Evolutionary conservation across 441 rosid genomes (phyloP), one percentile per base, ranked within the genome.

Genomic region (Adansonia gregorii): DNA sequence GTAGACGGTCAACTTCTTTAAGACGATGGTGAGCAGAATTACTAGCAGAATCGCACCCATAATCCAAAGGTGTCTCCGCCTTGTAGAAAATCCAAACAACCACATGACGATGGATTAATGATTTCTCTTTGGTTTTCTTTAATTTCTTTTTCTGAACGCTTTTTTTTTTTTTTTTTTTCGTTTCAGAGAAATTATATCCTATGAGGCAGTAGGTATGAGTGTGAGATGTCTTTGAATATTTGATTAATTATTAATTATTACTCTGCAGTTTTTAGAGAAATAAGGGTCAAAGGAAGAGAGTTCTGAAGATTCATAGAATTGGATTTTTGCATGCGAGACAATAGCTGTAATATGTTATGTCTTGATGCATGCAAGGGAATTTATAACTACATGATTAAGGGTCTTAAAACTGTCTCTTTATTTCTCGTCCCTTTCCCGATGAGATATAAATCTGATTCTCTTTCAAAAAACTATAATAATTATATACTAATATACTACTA

Each of bases 1-100:
- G 71, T 76, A 78, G 56, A 58, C n/a, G 7, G 52, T 76, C 6
- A 80, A 15, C 77, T 76, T 79, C 81, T 76, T 74, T 20, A 85
- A 31, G 55, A 60, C 35, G 19, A 78, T 11, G 0, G 81, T 68
- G 35, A 82, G 35, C 35, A 76, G 49, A 49, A 85, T 82, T 64
- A 85, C 88, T 0, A 83, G 72, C 11, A 82, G 7, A 45, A 87
- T 83, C 6, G 83, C 89, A 12, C 82, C 86, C 19, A 83, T 19
- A 70, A 80, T 54, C 82, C 81, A 72, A 19, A 82, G 20, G 59
- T 77, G 80, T 58, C 56, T 76, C 54, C 77, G 15, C 15, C 60
- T 68, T 64, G 87, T 82, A 77, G 90, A 83, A 78, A 87, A 77
- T 58, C 85, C 90, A n/a, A 87, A 59, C 35, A 83, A 24, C 88